A percentile compares a stretch with the other conserved stretches of the same genome.
phyloP scores from a whole-genome alignment of 257 asterid genomes.

The Osmanthus fragrans region DNA sequence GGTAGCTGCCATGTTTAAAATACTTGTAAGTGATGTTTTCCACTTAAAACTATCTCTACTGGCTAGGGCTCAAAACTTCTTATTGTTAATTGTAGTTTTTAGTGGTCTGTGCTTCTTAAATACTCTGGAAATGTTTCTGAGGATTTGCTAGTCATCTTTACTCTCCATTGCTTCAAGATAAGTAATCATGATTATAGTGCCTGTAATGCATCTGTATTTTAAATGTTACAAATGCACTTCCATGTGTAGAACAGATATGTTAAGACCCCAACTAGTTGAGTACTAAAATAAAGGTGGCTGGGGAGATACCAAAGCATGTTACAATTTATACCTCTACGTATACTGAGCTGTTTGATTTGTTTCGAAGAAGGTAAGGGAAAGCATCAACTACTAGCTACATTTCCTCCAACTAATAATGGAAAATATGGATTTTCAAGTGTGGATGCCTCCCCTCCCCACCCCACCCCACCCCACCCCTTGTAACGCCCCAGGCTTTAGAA shows the following conservation, averaged over 20 bases:
- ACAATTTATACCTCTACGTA: not conserved
- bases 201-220: not conserved
- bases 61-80: conserved; percentile 12
- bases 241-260: conserved; percentile 8
- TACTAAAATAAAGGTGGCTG: not conserved
- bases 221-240: not conserved
- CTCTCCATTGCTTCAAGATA: conserved; percentile 14
- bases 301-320: not conserved
- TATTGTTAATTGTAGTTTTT: conserved; percentile 14
- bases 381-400: not conserved
- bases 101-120: conserved; percentile 7
- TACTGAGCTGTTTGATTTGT: not conserved
- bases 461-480: too few relatives aligned
- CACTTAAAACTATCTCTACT: conserved; percentile 21
- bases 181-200: conserved; percentile 3
- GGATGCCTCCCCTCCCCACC: not conserved
- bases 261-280: conserved; percentile 2
- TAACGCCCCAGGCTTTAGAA: too few relatives aligned
- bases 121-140: conserved; percentile 12
- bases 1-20: conserved; percentile 88
- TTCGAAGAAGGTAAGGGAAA: not conserved
- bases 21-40: conserved; percentile 61
- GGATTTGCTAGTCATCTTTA: conserved; percentile 10
- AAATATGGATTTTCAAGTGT: not conserved
- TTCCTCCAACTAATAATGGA: not conserved